Percentiles rank a stretch among this genome's conserved stretches.
Conservation (phyloP, 2,329 filamentous ascomycete genomes). For the Arachnomyces sp. region DNA sequence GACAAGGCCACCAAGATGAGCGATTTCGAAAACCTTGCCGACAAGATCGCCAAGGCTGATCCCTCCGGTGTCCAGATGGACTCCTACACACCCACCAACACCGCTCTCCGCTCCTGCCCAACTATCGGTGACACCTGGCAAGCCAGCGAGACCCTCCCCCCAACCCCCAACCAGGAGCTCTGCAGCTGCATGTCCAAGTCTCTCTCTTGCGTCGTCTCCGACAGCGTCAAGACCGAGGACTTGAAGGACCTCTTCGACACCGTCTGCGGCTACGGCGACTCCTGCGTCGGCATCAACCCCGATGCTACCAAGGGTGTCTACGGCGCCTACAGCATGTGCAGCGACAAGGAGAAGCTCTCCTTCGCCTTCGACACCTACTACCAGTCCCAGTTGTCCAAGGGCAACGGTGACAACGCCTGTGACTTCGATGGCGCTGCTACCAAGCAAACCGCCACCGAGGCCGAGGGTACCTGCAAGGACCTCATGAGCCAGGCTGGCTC, state of each 20-base stretch:
- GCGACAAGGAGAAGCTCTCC: slow-evolving; percentile 33
- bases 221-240: slow-evolving; percentile 48
- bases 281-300: slow-evolving; percentile 31
- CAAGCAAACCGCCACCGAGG: slow-evolving; percentile 24
- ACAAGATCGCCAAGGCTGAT: slow-evolving; percentile 58
- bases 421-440: slow-evolving; percentile 35
- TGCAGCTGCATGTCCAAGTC: slow-evolving; percentile 79
- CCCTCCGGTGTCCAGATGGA: slow-evolving; percentile 58
- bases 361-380: slow-evolving; percentile 40
- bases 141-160: slow-evolving; percentile 63
- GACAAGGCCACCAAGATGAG: slow-evolving; percentile 56
- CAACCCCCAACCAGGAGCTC: slow-evolving; percentile 65
- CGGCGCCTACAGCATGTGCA: slow-evolving; percentile 41
- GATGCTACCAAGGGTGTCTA: slow-evolving; percentile 36
- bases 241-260: slow-evolving; percentile 59
- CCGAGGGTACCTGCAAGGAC: slow-evolving; percentile 29
- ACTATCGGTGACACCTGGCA: slow-evolving; percentile 56
- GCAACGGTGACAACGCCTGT: slow-evolving; percentile 30
- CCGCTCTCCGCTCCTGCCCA: slow-evolving; percentile 62
- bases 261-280: slow-evolving; percentile 31
- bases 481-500: slow-evolving; percentile 34
- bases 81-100: slow-evolving; percentile 67
- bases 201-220: slow-evolving; percentile 60
- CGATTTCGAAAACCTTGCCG: slow-evolving; percentile 67
- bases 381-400: slow-evolving; percentile 25